phyloP scores from a whole-genome alignment of 192 early-diverging fungal species.

The Gonapodya prolifera region DNA sequence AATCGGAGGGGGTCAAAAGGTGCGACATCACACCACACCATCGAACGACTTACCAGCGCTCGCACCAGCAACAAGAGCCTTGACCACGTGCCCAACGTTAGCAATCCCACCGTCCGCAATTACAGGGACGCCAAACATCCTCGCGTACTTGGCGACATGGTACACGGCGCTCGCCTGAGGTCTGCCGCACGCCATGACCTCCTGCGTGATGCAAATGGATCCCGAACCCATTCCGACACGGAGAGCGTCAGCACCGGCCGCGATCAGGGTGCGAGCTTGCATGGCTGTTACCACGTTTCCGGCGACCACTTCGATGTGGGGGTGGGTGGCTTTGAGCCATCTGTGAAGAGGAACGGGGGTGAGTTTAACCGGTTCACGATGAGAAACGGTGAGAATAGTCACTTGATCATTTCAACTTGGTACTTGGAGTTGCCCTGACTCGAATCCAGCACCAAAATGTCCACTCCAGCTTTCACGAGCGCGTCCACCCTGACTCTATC shows the following conservation, averaged over 20 bases:
- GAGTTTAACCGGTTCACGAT: too few relatives aligned
- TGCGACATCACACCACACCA: not conserved
- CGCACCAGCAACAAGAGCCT: conserved; percentile 87
- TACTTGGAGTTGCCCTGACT: conserved; percentile 87
- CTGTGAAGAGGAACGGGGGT: too few relatives aligned
- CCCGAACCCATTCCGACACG: conserved; percentile 96
- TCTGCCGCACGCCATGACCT: conserved; percentile 97
- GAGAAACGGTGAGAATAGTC: too few relatives aligned
- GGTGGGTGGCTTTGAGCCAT: conserved; percentile 79
- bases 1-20: too few relatives aligned
- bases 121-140: conserved; percentile 85
- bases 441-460: conserved; percentile 93
- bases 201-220: conserved; percentile 96
- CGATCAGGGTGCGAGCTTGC: conserved; percentile 82
- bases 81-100: conserved; percentile 95
- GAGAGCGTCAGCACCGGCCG: conserved; percentile 87
- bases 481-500: conserved; percentile 70
- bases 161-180: conserved; percentile 95
- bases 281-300: conserved; percentile 96
- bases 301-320: conserved; percentile 76
- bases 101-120: conserved; percentile 96
- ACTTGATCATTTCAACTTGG: conserved; percentile 93
- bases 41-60: conserved; percentile 33
- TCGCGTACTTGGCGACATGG: conserved; percentile 87
- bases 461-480: conserved; percentile 88